phyloP scores from a whole-genome alignment of 306 rosid genomes.

The Trifolium dubium region DNA sequence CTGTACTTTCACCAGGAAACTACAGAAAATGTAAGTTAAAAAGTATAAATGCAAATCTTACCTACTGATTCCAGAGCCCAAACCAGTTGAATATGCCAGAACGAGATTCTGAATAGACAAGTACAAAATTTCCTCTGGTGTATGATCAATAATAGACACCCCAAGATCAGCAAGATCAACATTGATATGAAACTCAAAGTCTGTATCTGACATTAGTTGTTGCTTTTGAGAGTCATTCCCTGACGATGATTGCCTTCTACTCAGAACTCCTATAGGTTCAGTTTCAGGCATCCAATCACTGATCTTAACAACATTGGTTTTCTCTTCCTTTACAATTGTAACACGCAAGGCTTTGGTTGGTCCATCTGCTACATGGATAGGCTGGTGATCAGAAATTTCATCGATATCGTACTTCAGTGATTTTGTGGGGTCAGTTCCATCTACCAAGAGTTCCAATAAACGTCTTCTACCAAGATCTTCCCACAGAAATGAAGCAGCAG shows the following conservation, averaged over 20 bases:
- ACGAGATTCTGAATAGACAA: conserved; percentile 85
- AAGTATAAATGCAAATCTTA: conserved; percentile 45
- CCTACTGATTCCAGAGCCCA: conserved; percentile 94
- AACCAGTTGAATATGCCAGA: conserved; percentile 83
- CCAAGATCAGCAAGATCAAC: conserved; percentile 92
- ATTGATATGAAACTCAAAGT: conserved; percentile 78
- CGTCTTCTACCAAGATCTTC: conserved; percentile 96
- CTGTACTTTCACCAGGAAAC: conserved; percentile 12
- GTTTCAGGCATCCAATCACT: conserved; percentile 94
- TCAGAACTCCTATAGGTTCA: conserved; percentile 58
- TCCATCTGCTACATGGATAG: conserved; percentile 61
- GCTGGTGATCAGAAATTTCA: conserved; percentile 83
- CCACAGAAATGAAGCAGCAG: conserved; percentile 90
- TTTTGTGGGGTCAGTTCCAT: conserved; percentile 74
- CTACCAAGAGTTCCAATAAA: conserved; percentile 74
- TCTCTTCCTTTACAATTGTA: conserved; percentile 82
- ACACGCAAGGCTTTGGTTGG: conserved; percentile 75
- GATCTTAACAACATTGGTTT: conserved; percentile 72
- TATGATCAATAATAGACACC: conserved; percentile 82
- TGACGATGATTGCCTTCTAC: conserved; percentile 53
- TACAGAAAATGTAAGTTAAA: conserved; percentile 33
- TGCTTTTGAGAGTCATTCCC: conserved; percentile 53
- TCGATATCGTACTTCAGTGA: conserved; percentile 80
- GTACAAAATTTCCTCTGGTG: conserved; percentile 91
- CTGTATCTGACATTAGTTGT: conserved; percentile 54